phyloP scores from a whole-genome alignment of 2,329 filamentous ascomycete species.

The Pseudocercospora musae region DNA sequence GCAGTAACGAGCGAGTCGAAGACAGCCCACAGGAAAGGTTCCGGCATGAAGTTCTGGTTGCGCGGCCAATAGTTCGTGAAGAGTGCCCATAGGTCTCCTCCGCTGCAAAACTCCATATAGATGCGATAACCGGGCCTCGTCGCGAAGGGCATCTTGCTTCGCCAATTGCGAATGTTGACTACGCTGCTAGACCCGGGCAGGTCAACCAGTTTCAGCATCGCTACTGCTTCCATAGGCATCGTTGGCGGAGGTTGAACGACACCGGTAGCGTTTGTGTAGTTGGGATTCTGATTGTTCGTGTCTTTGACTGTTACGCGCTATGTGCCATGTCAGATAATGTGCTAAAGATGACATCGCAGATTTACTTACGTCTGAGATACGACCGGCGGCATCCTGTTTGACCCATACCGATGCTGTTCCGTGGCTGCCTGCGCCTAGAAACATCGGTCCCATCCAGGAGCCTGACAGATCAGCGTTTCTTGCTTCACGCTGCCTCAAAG shows the following conservation, averaged over 20 bases:
- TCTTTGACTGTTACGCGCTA: neutral
- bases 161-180: neutral
- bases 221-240: neutral
- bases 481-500: neutral
- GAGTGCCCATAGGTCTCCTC: neutral
- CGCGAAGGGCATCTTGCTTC: neutral
- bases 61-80: neutral
- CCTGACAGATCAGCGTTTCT: neutral
- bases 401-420: neutral
- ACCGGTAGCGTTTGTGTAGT: neutral
- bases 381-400: neutral
- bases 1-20: constrained; percentile 7
- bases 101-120: neutral
- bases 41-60: neutral
- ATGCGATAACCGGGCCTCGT: neutral
- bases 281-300: neutral
- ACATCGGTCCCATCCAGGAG: neutral
- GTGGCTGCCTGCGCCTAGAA: neutral
- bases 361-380: neutral
- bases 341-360: neutral
- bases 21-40: constrained; percentile 10
- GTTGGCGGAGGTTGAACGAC: neutral
- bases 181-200: neutral
- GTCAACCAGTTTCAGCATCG: neutral
- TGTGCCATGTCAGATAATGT: neutral